Base-by-base conservation (phyloP, 1,284 basidiomycete species). In the Ceratobasidium sp. region DNA sequence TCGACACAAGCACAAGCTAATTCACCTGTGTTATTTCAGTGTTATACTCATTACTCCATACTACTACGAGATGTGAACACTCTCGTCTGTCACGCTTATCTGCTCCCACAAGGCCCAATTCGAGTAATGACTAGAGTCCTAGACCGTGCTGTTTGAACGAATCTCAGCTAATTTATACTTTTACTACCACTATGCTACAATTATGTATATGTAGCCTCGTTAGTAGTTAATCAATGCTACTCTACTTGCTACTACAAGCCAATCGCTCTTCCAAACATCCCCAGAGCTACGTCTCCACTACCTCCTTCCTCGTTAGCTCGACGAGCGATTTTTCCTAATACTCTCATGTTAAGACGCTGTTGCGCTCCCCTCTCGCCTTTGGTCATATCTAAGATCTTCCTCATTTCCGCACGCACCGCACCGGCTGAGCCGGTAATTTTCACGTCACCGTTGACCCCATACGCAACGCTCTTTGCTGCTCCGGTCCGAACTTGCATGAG, bases 401-500 rank as follows among this genome's bases (percentile, higher is more conserved):
- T n/a, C 2, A 73, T 46, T 44, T 73, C 57, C 26, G 26, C 38
- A 20, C 68, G 38, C 3, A 73, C 69, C 2, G 69, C 56, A 10
- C 61, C 42, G 57, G 59, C 40, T 4, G 56, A 44, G 44, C 56
- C 69, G 5, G 17, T 13, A 15, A 73, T 61, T 6, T 23, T 23
- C 3, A 48, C 44, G 38, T 66, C 57, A 3, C 68, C 17, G 13
- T 40, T 44, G 9, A 9, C 23, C n/a, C 61, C 40, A 52, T 69
- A 70, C 9, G 67, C 56, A 15, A 17, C 23, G 26, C 17, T 26
- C 42, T 15, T 42, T 6, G 66, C 56, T 20, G 76, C 15, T 10
- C 76, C 76, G 17, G 12, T 64, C 9, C 76, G 65, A 20, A 77
- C 67, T 48, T 77, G 76, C 12, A 70, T 20, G 15, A 77, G 66